Percentiles rank a stretch among this genome's conserved stretches.
Evolutionary conservation across 176 grass and related monocot species (phyloP).

Genomic region (Hordeum vulgare): MorexV3_pseudomolecules_assembly NC_058524.1:327106956-327107455

Average conservation of each 20-base stretch:
- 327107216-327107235: constrained; percentile 8
- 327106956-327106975: constrained; percentile 76
- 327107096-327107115: constrained; percentile 1
- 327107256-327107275: constrained; percentile 25
- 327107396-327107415: constrained; percentile 19
- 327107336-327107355: constrained; percentile 20
- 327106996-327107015: constrained; percentile 9
- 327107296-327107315: constrained; percentile 23
- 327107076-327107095: neutral
- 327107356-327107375: neutral
- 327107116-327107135: constrained; percentile 10
- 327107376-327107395: neutral
- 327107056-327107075: neutral
- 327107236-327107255: neutral
- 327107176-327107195: neutral
- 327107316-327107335: constrained; percentile 29
- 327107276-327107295: constrained; percentile 7
- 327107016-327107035: constrained; percentile 8
- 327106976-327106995: constrained; percentile 68
- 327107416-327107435: constrained; percentile 10
- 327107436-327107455: neutral
- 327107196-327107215: constrained; percentile 5
- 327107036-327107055: constrained; percentile 15
- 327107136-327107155: neutral
- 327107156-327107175: constrained; percentile 6